phyloP scores from a whole-genome alignment of 768 basidiomycete genomes.

The Leccinum incarnatum region DNA sequence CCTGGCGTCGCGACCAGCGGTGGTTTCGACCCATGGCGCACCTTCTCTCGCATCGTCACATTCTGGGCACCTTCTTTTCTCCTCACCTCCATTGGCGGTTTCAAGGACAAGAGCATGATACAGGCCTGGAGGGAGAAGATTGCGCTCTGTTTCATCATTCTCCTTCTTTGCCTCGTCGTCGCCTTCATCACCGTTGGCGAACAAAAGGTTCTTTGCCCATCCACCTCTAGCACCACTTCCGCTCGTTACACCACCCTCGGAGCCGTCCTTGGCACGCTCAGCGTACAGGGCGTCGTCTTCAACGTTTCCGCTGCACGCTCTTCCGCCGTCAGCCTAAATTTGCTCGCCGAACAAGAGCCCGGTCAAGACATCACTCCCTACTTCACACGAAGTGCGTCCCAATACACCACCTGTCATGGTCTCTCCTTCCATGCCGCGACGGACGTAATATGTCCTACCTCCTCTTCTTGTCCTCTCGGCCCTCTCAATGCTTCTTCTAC shows the following conservation, averaged over 20 bases:
- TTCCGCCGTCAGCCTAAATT: slow-evolving; percentile 53
- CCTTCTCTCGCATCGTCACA: slow-evolving; percentile 76
- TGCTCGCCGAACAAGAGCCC: slow-evolving; percentile 51
- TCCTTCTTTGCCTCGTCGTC: slow-evolving; percentile 70
- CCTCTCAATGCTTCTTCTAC: slow-evolving; percentile 55
- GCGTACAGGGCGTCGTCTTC: slow-evolving; percentile 73
- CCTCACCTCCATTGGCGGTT: slow-evolving; percentile 69
- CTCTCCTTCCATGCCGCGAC: slow-evolving; percentile 65
- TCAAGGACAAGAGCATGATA: slow-evolving; percentile 71
- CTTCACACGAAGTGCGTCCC: slow-evolving; percentile 68
- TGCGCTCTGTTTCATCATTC: slow-evolving; percentile 84
- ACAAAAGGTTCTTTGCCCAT: slow-evolving; percentile 88
- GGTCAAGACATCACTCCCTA: slow-evolving; percentile 90
- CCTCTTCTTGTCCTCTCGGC: slow-evolving; percentile 65
- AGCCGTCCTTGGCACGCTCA: slow-evolving; percentile 58
- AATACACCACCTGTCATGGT: slow-evolving; percentile 63
- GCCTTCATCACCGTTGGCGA: slow-evolving; percentile 95
- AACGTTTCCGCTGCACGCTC: slow-evolving; percentile 59
- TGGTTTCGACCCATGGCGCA: slow-evolving; percentile 66
- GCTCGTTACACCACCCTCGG: slow-evolving; percentile 54
- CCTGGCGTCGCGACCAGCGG: slow-evolving; percentile 28
- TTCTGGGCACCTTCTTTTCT: slow-evolving; percentile 89
- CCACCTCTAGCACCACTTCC: slow-evolving; percentile 41
- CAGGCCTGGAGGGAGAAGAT: slow-evolving; percentile 99
- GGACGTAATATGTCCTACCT: slow-evolving; percentile 66